Evolutionary conservation across 1,284 basidiomycete species (phyloP), one percentile per base, ranked within the genome.

Genomic region (Peniophora sp.): DNA sequence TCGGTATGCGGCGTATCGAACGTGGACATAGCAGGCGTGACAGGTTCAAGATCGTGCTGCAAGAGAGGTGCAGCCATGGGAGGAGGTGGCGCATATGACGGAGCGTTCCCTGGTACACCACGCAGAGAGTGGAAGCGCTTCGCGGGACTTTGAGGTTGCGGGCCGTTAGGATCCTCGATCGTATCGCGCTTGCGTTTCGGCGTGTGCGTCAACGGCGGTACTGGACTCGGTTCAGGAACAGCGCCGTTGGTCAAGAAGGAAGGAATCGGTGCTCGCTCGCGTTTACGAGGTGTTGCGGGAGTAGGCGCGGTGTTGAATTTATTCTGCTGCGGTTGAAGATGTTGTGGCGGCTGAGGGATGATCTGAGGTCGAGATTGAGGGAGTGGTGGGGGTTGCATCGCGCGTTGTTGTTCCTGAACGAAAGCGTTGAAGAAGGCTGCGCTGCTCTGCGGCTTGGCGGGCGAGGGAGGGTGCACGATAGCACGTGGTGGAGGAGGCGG

Each of bases 401-500:
- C 49, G 22, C 19, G 46, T 46, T 47, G 52, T 22, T 39, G 52
- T 35, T 50, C 53, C 47, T 52, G 46, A n/a, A 47, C 36, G 16
- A 62, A 61, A 51, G 67, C 55, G 19, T 68, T 62, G 55, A 64
- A 62, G 8, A 73, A 68, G 45, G 78, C 79, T 6, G 38, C 38
- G 16, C n/a, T 41, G 16, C 38, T 41, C 19, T 77, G 70, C 5
- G 81, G 71, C n/a, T 59, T 63, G 3, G 57, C 50, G 3, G 67
- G 63, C 23, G 59, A 65, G 16, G 66, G 65, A 24, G 58, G 60
- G 1, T 77, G 75, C 23, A 72, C 69, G 10, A 79, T 12, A 12
- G 27, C 27, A 32, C 27, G 27, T 32, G 27, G 27, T 12, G 27
- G 27, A 12, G 27, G 6, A 32, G 27, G 27, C 27, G 27, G 38